Percentiles rank a stretch among this genome's conserved stretches.
Conservation (phyloP, 2,329 filamentous ascomycete genomes). For the Pseudogymnoascus sp. region DNA sequence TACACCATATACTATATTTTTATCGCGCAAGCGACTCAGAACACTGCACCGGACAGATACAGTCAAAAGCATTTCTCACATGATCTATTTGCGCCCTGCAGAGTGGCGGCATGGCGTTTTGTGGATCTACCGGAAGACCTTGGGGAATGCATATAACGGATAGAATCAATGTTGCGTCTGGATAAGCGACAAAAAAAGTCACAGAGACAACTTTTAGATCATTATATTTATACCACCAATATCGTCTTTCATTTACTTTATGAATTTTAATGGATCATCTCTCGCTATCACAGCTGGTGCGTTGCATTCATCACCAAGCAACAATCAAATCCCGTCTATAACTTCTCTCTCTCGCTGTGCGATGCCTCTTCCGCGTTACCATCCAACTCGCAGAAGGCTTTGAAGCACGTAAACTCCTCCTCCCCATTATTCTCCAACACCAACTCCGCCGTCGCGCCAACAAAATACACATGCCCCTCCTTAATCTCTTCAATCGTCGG, state of each 20-base stretch:
- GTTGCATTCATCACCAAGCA: background rate
- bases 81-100: background rate
- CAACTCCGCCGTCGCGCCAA: slow-evolving; percentile 79
- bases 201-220: slow-evolving; percentile 4
- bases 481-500: slow-evolving; percentile 67
- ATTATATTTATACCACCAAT: slow-evolving; percentile 9
- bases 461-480: slow-evolving; percentile 70
- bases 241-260: background rate
- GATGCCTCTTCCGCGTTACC: slow-evolving; percentile 31
- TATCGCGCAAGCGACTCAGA: slow-evolving; percentile 4
- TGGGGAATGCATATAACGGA: background rate
- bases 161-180: background rate
- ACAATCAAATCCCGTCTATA: slow-evolving; percentile 6
- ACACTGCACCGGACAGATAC: background rate
- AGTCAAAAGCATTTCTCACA: background rate
- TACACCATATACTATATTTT: background rate
- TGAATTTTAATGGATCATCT: background rate
- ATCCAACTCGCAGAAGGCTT: slow-evolving; percentile 84
- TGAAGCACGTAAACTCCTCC: slow-evolving; percentile 78
- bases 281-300: background rate
- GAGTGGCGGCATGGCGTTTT: background rate
- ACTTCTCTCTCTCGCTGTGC: slow-evolving; percentile 20
- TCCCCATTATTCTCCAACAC: slow-evolving; percentile 63
- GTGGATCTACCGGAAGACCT: background rate
- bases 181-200: background rate